Evolutionary conservation across 2,329 filamentous ascomycete species (phyloP).

Genomic region (Sclerotinia borealis): DNA sequence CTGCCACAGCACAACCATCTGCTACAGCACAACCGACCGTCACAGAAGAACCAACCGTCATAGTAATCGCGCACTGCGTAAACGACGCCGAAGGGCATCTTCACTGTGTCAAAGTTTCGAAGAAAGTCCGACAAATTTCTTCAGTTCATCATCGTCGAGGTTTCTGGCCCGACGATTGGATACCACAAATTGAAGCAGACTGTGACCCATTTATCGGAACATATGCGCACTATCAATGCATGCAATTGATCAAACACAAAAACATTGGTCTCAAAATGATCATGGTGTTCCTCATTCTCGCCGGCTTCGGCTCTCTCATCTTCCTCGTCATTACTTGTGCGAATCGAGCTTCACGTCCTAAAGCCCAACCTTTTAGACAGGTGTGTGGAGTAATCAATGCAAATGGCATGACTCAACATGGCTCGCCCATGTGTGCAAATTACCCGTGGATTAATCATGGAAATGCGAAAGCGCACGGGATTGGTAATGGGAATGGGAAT

Average conservation of each 20-base stretch:
- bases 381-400: background rate
- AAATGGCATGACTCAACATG: background rate
- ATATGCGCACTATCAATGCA: background rate
- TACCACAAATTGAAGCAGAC: background rate
- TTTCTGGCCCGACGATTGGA: slow-evolving; percentile 6
- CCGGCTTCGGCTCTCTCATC: background rate
- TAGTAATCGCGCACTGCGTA: background rate
- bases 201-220: background rate
- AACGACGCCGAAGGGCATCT: background rate
- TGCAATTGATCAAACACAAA: background rate
- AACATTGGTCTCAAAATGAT: slow-evolving; percentile 9
- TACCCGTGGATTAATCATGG: background rate
- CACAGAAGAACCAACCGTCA: background rate
- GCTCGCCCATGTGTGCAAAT: background rate
- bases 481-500: background rate
- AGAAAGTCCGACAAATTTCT: background rate
- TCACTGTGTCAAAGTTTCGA: background rate
- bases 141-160: background rate
- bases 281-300: background rate
- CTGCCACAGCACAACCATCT: background rate
- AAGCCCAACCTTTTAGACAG: background rate
- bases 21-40: background rate
- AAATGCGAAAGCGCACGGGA: too few species aligned
- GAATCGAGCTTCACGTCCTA: background rate
- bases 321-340: slow-evolving; percentile 6